Base-by-base conservation (phyloP, 371 early-diverging fungal species). In the Conidiobolus incongruus region DNA sequence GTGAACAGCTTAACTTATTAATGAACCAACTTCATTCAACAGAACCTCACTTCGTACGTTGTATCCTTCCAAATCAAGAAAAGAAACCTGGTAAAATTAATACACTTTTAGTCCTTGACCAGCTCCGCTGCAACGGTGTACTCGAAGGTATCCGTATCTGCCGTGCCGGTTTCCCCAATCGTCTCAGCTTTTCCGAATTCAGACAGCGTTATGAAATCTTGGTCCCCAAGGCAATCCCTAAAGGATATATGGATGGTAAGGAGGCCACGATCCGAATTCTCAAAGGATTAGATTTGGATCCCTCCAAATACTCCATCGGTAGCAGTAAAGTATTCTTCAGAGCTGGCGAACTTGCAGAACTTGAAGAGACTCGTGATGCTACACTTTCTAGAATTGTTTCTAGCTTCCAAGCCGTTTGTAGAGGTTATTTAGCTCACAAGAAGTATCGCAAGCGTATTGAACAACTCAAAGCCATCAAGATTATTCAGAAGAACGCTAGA, bases 61-160 rank as follows among this genome's bases (percentile, higher is more conserved):
- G 99, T 68, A 99, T 99, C 44, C 59, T 98, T 33, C 99, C 99
- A 6, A 99, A 99, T 58, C 65, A 80, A 23, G 83, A 90, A 30
- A 99, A 99, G 61, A 72, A 71, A 29, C 63, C 90, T 0, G 82
- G 82, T 8, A 74, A 72, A 48, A 69, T 99, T 34, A 62, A 91
- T 46, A 68, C 78, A 21, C 68, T 70, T 8, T 60, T 91, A 19
- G 93, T 99, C 0, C 63, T 98, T 11, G 86, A 95, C 42, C 99
- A 99, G 58, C 64, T 99, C 31, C 70, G 91, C 13, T 99, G 99
- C 65, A 99, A 99, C 55, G 99, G 99, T 65, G 99, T 99, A 4
- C 64, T 99, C 15, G 99, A 99, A 63, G 99, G 99, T 21, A 97
- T 99, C 47, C 79, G 99, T 42, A 99, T 99, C 45, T 88, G 90